Percentiles rank a stretch among this genome's conserved stretches.
Conservation (phyloP, 805 yeast species). For the Saccharomycopsis fibuligera region DNA sequence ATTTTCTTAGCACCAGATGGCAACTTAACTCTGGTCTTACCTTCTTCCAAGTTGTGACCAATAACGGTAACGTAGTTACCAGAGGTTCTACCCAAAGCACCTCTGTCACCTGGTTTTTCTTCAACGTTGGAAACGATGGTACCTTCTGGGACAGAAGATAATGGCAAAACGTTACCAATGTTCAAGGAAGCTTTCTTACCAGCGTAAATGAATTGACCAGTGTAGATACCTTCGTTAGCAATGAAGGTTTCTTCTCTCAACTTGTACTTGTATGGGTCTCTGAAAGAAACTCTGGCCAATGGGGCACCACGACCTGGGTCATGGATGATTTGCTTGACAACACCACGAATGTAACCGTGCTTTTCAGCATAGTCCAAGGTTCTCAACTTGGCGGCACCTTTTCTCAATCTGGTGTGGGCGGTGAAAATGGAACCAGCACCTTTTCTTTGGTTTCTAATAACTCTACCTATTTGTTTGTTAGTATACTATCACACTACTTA, state of each 20-base stretch:
- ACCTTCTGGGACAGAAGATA: slow-evolving; percentile 98
- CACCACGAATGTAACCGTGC: slow-evolving; percentile 99
- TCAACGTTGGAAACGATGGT: slow-evolving; percentile 97
- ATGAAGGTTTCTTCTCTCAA: slow-evolving; percentile 97
- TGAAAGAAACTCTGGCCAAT: slow-evolving; percentile 96
- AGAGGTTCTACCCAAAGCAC: slow-evolving; percentile 99
- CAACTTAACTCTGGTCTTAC: slow-evolving; percentile 98
- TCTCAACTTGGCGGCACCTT: slow-evolving; percentile 99
- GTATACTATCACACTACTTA: not conserved
- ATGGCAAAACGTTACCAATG: slow-evolving; percentile 95
- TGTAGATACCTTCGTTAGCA: slow-evolving; percentile 99
- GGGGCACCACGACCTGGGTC: slow-evolving; percentile 99
- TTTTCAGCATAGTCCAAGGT: slow-evolving; percentile 98
- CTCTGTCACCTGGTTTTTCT: slow-evolving; percentile 99
- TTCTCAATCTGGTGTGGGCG: slow-evolving; percentile 99
- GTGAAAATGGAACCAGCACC: slow-evolving; percentile 99
- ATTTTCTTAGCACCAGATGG: slow-evolving; percentile 99
- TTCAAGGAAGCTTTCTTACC: slow-evolving; percentile 97
- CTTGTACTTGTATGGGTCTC: slow-evolving; percentile 99
- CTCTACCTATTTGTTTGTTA: slow-evolving; percentile 67
- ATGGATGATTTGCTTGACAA: slow-evolving; percentile 97
- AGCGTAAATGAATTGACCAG: slow-evolving; percentile 98
- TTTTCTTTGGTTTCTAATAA: slow-evolving; percentile 99
- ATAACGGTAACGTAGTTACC: slow-evolving; percentile 99
- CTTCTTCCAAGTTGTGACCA: slow-evolving; percentile 99